Evolutionary conservation across 345 rosid genomes (phyloP).

Genomic region (Aegle marmelos): DNA sequence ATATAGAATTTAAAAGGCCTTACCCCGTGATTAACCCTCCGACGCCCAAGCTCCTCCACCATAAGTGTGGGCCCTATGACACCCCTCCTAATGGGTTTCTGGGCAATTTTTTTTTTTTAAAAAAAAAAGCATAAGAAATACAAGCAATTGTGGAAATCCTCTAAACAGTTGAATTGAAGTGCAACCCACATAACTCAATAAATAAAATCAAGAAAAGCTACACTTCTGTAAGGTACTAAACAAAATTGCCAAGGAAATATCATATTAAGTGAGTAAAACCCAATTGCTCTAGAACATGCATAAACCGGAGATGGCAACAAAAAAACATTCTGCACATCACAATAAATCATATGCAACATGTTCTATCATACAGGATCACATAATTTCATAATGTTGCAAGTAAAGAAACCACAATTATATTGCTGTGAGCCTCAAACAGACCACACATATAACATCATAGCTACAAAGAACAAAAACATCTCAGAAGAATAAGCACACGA

Average conservation of each 20-base stretch:
- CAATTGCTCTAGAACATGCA: background rate
- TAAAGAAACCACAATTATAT: background rate
- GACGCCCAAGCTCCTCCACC: slow-evolving; percentile 87
- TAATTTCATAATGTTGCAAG: background rate
- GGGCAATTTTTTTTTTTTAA: slow-evolving; percentile 21
- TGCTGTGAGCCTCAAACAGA: background rate
- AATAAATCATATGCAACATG: background rate
- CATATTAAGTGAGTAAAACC: background rate
- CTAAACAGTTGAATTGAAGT: background rate
- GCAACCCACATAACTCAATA: background rate
- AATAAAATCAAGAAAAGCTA: background rate
- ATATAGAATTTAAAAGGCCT: slow-evolving; percentile 10
- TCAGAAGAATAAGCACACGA: background rate
- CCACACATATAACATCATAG: background rate
- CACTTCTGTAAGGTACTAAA: background rate
- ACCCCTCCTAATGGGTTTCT: slow-evolving; percentile 87
- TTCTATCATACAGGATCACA: background rate
- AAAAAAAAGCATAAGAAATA: background rate
- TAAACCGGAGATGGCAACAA: background rate
- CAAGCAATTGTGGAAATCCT: background rate
- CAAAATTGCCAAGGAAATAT: slow-evolving; percentile 1
- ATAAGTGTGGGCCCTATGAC: slow-evolving; percentile 68
- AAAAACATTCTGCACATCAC: background rate
- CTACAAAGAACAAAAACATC: background rate
- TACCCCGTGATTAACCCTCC: slow-evolving; percentile 63